Conservation (phyloP, 441 rosid species). For the Dalechampia spathulata region DNA sequence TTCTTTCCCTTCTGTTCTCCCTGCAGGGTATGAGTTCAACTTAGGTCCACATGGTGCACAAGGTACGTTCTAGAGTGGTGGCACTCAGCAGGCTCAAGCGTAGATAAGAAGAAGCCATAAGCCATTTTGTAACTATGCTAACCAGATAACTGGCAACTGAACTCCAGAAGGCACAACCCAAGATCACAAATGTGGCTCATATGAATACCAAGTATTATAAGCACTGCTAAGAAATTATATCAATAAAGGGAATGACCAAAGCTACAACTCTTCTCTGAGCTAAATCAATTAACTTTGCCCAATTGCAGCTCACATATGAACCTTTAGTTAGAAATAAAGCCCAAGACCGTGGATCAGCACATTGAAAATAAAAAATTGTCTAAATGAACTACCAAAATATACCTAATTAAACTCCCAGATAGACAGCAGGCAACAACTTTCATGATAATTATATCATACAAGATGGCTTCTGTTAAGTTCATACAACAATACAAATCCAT, state of each 20-base stretch:
- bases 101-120: neutral
- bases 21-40: neutral
- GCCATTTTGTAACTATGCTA: neutral
- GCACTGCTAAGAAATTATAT: neutral
- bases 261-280: neutral
- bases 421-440: neutral
- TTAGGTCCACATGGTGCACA: neutral
- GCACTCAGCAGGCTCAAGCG: conserved; percentile 1
- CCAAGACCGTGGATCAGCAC: neutral
- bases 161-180: neutral
- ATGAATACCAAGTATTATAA: neutral
- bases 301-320: neutral
- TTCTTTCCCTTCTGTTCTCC: neutral
- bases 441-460: neutral
- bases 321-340: neutral
- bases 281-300: neutral
- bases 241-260: neutral
- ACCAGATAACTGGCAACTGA: conserved; percentile 1
- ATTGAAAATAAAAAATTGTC: neutral
- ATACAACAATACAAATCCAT: neutral
- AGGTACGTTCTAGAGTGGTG: neutral
- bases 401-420: neutral
- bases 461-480: neutral
- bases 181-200: neutral
- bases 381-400: neutral